Percentiles rank a stretch among this genome's conserved stretches.
Evolutionary conservation across 257 asterid genomes (phyloP).

Genomic region (Primulina huaijiensis): DNA sequence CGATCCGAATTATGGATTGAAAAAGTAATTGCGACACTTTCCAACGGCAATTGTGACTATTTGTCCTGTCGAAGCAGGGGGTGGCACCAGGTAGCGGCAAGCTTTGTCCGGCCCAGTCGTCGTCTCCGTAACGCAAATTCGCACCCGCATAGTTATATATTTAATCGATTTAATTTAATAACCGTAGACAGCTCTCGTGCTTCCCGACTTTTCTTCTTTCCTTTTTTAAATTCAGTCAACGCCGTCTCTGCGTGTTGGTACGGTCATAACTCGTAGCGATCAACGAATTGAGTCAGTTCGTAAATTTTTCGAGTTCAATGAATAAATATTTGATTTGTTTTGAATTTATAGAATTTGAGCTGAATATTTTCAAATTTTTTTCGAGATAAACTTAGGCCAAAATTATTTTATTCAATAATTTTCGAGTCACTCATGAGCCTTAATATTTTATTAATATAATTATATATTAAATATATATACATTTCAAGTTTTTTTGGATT

Average conservation of each 20-base stretch:
- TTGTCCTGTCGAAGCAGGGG: slow-evolving; percentile 19
- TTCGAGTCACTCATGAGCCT: no score
- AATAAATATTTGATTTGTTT: no score
- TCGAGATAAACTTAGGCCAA: no score
- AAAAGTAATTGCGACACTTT: background rate
- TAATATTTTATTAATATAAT: no score
- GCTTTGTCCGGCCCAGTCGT: slow-evolving; percentile 21
- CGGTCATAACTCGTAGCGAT: no score
- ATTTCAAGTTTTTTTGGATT: no score
- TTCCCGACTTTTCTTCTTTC: background rate
- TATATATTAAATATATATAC: no score
- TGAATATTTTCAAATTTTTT: no score
- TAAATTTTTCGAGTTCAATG: no score
- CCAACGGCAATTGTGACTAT: slow-evolving; percentile 3
- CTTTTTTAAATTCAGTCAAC: background rate
- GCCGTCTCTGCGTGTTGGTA: background rate
- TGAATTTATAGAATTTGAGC: no score
- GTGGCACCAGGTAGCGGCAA: slow-evolving; percentile 31
- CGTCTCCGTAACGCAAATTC: slow-evolving; percentile 36
- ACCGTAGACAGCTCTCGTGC: background rate
- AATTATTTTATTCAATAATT: no score
- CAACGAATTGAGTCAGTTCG: no score
- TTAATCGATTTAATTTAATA: background rate
- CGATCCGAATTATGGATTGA: slow-evolving; percentile 20
- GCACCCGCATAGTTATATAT: background rate